Evolutionary conservation across 2,329 filamentous ascomycete genomes (phyloP), one percentile per base, ranked within the genome.

Genomic region (Exophiala aquamarina): DNA sequence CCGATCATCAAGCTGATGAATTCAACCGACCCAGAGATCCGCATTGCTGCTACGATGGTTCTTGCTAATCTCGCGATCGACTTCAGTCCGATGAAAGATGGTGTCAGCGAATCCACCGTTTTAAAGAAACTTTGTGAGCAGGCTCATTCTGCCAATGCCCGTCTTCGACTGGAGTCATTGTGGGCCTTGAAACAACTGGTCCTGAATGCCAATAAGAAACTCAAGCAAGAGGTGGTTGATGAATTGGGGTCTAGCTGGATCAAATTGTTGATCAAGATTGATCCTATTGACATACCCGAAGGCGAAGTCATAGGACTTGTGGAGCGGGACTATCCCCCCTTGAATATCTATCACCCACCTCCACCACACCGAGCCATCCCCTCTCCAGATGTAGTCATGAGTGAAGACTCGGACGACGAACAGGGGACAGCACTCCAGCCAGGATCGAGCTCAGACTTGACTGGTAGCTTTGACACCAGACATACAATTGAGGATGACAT

Each of bases 111-210:
- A 39, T 79, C 79, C 4, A 88, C 88, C 5, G 81, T 93, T 1
- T 76, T 95, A 56, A 82, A 82, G 52, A 79, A 86, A 1, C 73
- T 97, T 1, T 95, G 90, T 61, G 81, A 87, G 57, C 88, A 95
- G 63, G 89, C 91, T 1, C 87, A 87, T 64, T 93, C 88, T 1
- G 77, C 79, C 37, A 87, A 92, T 61, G 79, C 86, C n/a, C 81
- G 84, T 37, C 74, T 97, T 43, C 82, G 89, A 18, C 76, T 94
- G 19, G 90, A 93, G 59, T 90, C 91, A 17, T 70, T 98, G 2
- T 98, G 93, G 92, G 89, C 90, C 4, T 72, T 98, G 48, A 97
- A 97, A 64, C 89, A 97, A 67, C 78, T 96, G 40, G 85, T 95
- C 2, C 79, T 87, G 54, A 83, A 82, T 17, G 81, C 87, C 4